phyloP scores from a whole-genome alignment of 2,329 filamentous ascomycete species.

The Stemphylium beticola region DNA sequence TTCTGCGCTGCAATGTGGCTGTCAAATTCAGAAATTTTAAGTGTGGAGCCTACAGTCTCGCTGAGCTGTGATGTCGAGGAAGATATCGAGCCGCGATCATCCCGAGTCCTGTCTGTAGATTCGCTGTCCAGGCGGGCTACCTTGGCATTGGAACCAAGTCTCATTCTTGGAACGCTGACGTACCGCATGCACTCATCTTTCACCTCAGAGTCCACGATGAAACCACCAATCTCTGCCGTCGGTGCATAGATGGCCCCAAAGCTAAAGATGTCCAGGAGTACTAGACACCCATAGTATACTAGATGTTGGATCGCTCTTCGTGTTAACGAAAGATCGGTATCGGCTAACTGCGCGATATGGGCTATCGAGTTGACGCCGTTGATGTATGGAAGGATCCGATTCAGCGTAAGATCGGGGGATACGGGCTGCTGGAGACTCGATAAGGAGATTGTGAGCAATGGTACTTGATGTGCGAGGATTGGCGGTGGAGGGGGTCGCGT shows the following conservation, averaged over 20 bases:
- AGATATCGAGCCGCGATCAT: conserved; percentile 29
- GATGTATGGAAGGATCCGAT: conserved; percentile 81
- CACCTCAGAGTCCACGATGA: conserved; percentile 76
- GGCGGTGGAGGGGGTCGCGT: conserved; percentile 76
- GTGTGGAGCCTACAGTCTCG: conserved; percentile 19
- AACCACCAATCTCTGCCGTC: conserved; percentile 77
- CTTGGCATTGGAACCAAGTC: conserved; percentile 22
- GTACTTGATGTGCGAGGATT: conserved; percentile 89
- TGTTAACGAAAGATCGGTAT: conserved; percentile 85
- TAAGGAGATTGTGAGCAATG: conserved; percentile 68
- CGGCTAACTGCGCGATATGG: conserved; percentile 81
- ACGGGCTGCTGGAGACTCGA: conserved; percentile 52
- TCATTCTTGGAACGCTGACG: conserved; percentile 59
- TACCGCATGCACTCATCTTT: conserved; percentile 89
- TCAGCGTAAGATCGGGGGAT: conserved; percentile 76
- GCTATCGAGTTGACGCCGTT: conserved; percentile 91
- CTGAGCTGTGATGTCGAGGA: conserved; percentile 31
- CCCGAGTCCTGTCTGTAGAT: conserved; percentile 22
- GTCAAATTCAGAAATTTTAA: conserved; percentile 22
- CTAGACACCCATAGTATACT: conserved; percentile 88
- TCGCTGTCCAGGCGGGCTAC: conserved; percentile 26
- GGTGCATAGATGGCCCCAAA: conserved; percentile 91
- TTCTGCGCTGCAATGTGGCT: conserved; percentile 11
- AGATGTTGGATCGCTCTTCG: conserved; percentile 87
- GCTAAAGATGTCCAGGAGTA: conserved; percentile 93